A percentile compares a stretch with the other conserved stretches of the same genome.
Conservation (phyloP, 345 rosid species). For the Garcia nutans region DNA sequence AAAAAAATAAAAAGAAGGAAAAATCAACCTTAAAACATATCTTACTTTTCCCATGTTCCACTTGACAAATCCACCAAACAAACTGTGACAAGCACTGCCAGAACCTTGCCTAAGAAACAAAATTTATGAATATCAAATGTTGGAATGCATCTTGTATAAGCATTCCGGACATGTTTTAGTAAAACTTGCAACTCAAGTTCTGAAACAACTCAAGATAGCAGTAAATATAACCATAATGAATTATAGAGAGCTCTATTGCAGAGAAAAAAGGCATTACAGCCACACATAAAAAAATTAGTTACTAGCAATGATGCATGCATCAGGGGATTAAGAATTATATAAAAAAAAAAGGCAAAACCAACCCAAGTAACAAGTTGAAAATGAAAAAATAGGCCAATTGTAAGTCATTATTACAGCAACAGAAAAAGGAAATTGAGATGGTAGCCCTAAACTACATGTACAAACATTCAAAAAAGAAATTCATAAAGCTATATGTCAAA, state of each 20-base stretch:
- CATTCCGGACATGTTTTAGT: neutral
- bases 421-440: neutral
- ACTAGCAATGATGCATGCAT: neutral
- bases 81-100: slow-evolving; percentile 99
- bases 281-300: neutral
- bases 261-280: no score
- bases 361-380: slow-evolving; percentile 9
- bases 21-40: slow-evolving; percentile 17
- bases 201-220: neutral
- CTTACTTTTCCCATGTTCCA: slow-evolving; percentile 92
- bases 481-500: neutral
- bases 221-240: neutral
- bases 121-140: slow-evolving; percentile 16
- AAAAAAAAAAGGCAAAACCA: neutral
- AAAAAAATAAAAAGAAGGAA: slow-evolving; percentile 15
- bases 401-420: neutral
- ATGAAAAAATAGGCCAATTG: neutral
- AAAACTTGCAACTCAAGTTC: neutral
- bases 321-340: neutral
- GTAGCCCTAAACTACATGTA: neutral
- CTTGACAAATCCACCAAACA: slow-evolving; percentile 95
- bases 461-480: neutral
- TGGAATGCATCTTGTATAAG: neutral
- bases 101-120: slow-evolving; percentile 84
- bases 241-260: neutral